phyloP scores from a whole-genome alignment of 192 early-diverging fungal genomes.

The Linnemannia hyalina region DNA sequence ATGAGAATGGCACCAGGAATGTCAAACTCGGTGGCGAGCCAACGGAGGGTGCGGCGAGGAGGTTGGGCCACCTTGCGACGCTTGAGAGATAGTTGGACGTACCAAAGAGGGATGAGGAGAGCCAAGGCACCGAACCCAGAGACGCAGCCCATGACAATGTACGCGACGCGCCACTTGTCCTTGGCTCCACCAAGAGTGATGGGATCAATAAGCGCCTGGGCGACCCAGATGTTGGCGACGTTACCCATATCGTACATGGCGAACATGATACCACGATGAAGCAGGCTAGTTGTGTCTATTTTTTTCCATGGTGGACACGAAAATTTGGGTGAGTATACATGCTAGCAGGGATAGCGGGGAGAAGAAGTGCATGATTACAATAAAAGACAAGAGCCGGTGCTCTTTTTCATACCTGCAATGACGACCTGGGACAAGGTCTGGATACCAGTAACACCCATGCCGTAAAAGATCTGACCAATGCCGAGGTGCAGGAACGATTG shows the following conservation, averaged over 20 bases:
- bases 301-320: neutral
- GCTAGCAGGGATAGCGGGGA: no score
- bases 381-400: neutral
- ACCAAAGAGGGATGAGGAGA: conserved; percentile 41
- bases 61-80: neutral
- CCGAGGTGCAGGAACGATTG: conserved; percentile 27
- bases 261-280: conserved; percentile 48
- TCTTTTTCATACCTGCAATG: conserved; percentile 36
- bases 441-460: conserved; percentile 49
- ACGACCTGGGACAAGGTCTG: conserved; percentile 43
- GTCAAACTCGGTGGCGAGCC: conserved; percentile 49
- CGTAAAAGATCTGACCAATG: conserved; percentile 44
- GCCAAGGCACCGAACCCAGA: conserved; percentile 27
- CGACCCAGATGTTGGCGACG: conserved; percentile 28
- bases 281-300: conserved; percentile 32
- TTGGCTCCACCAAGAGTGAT: conserved; percentile 6
- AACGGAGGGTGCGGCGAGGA: conserved; percentile 22
- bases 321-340: neutral
- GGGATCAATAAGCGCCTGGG: conserved; percentile 28
- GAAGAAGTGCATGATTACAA: neutral
- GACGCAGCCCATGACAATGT: conserved; percentile 23
- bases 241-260: conserved; percentile 42
- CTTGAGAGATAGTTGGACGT: conserved; percentile 20
- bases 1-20: conserved; percentile 39
- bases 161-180: conserved; percentile 36